A percentile compares a stretch with the other conserved stretches of the same genome.
Conservation (phyloP, 2,329 filamentous ascomycete genomes). For the Sclerotinia borealis region DNA sequence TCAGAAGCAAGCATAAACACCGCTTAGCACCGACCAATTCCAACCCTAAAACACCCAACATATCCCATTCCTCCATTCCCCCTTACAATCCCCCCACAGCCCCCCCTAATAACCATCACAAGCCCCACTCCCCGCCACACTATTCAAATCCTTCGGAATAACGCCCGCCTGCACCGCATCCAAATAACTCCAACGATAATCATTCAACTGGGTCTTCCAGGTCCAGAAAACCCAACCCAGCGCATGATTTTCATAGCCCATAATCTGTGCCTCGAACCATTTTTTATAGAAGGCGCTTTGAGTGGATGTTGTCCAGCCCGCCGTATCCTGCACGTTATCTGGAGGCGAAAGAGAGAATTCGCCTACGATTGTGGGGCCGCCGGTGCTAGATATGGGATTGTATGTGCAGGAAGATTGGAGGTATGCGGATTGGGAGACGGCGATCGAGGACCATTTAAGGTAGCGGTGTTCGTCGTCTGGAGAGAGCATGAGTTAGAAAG, state of each 20-base stretch:
- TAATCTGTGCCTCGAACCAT: constrained; percentile 52
- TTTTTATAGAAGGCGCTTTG: constrained; percentile 45
- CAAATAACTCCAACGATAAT: constrained; percentile 46
- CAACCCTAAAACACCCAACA: no score
- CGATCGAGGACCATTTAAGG: constrained; percentile 45
- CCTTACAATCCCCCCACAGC: no score
- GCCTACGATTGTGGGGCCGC: constrained; percentile 46
- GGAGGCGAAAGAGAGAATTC: constrained; percentile 53
- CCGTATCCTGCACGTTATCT: constrained; percentile 40
- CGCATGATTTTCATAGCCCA: constrained; percentile 44
- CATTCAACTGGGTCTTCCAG: constrained; percentile 48
- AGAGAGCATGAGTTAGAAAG: not conserved
- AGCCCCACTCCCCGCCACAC: constrained; percentile 4
- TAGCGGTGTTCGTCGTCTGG: constrained; percentile 42
- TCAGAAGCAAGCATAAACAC: no score
- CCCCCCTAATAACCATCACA: not conserved
- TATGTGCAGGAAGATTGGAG: constrained; percentile 45
- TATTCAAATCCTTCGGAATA: constrained; percentile 29
- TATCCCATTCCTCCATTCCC: not conserved
- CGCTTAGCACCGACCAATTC: no score
- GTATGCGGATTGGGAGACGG: constrained; percentile 43
- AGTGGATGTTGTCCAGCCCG: constrained; percentile 38
- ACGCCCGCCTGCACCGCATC: constrained; percentile 36
- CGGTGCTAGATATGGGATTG: constrained; percentile 35
- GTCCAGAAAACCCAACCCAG: constrained; percentile 56